These are phyloP conservation scores for Cyclaneusma minus DNA, from an alignment of 2,329 filamentous ascomycete species.

Conservation along the genomic window DNA sequence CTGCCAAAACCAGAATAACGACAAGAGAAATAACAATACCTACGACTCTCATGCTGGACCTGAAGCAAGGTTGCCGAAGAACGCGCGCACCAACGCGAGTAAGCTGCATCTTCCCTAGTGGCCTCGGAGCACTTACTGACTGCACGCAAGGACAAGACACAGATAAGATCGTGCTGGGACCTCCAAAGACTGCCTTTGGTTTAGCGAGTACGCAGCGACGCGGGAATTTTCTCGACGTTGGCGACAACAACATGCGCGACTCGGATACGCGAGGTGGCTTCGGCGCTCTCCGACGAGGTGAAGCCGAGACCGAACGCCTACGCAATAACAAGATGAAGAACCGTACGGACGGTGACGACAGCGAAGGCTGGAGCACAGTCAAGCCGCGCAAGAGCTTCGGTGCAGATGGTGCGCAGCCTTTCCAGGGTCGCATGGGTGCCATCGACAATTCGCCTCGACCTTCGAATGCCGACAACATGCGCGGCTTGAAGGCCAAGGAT, in stretches of 20 bases:
- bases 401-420: conserved; percentile 52
- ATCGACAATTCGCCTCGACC: conserved; percentile 22
- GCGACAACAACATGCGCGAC: conserved; percentile 37
- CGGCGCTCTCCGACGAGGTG: conserved; percentile 35
- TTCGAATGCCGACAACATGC: conserved; percentile 26
- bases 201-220: conserved; percentile 49
- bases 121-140: no score
- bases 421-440: conserved; percentile 48
- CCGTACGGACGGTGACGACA: conserved; percentile 42
- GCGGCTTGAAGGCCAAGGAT: conserved; percentile 29
- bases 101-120: conserved; percentile 10
- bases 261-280: conserved; percentile 40
- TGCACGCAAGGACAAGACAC: conserved; percentile 23
- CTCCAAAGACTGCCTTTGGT: conserved; percentile 68
- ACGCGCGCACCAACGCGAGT: no score
- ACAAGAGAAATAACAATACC: conserved; percentile 32
- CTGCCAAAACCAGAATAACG: conserved; percentile 20
- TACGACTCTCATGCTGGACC: conserved; percentile 15
- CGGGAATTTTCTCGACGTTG: conserved; percentile 28
- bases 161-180: conserved; percentile 59
- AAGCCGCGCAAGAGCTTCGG: conserved; percentile 63
- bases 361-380: conserved; percentile 59
- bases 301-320: conserved; percentile 33
- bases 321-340: conserved; percentile 30
- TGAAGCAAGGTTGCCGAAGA: no score